Base-by-base conservation (phyloP, 2,329 filamentous ascomycete genomes). In the Phoma sp. region DNA sequence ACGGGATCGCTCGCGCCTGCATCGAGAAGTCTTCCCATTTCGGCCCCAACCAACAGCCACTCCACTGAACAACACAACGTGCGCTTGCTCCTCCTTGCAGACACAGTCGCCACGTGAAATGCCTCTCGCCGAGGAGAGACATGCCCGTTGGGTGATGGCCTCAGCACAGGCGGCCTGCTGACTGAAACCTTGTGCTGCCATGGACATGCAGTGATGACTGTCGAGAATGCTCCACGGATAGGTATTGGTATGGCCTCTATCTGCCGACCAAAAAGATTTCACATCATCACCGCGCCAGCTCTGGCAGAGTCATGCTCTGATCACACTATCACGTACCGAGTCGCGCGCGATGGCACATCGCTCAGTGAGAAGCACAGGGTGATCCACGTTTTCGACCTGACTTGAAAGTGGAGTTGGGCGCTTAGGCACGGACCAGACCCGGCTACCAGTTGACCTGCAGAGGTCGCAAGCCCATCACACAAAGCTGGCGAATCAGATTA, bases 311-410 rank as follows among this genome's bases (percentile, higher is more conserved):
- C 67, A 70, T 65, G 63, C 54, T 46, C 36, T 25, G 37, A 52
- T 69, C 67, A 69, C 68, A 68, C 66, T 66, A 65, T 62, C 58
- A 61, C 61, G 32, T 56, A 37, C 55, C 48, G 55, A 60, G 45
- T 61, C 48, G 63, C 59, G 56, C 57, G 60, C 53, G 52, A 50
- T 55, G 52, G 37, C 9, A 29, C 14, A 42, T 22, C 32, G 49
- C 33, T 25, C 42, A 23, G 47, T 35, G 37, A 44, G 52, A 43
- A 56, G 59, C 45, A 57, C 53, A 37, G 36, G 37, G 47, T 38
- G 55, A 47, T 55, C 45, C 43, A 51, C 50, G 51, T 40, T 57
- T 42, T 61, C 30, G 39, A 38, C 39, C 29, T 38, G 45, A 40
- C 37, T 55, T 45, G 33, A 9, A 38, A 47, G 59, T 58, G 60